Evolutionary conservation across 78 protist genomes (phyloP), one percentile per base, ranked within the genome.

Genomic region (Bodo saltans): DNA sequence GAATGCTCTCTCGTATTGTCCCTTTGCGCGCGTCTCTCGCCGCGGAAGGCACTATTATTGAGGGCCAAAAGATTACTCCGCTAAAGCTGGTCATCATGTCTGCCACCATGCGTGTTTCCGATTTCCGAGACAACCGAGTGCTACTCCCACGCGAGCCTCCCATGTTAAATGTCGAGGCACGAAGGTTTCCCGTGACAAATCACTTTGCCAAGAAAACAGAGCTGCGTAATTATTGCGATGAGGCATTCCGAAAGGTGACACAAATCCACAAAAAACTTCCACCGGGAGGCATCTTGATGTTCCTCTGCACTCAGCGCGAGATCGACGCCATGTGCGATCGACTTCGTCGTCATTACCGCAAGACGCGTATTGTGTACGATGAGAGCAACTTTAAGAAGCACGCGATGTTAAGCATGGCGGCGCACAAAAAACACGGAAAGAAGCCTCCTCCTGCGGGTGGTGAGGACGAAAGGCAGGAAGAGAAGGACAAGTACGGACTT

Each of bases 31-130:
- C 74, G 79, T 8, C 12, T 0, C 1, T 88, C 72, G 17, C 41
- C 11, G 69, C 0, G 37, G 47, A 74, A 34, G 68, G 53, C 42
- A n/a, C n/a, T n/a, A n/a, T n/a, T n/a, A n/a, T n/a, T n/a, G n/a
- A n/a, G n/a, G 88, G 28, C 38, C 25, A 1, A 25, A 33, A 1
- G 0, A 27, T 25, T 3, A 17, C 0, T 35, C 99, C 99, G n/a
- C 87, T 98, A 60, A 94, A 93, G 84, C 85, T 98, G 27, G 42
- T 98, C 41, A 82, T 98, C 92, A 98, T 98, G 99, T 89, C 95
- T 0, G 99, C 99, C 23, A 98, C 99, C 0, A 84, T 97, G 23
- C 89, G 97, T 3, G 94, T 95, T 11, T 89, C 82, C 37, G 96
- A 94, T 53, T 94, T 98, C n/a, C 47, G 86, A 4, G 73, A 41